Percentiles rank a stretch among this genome's conserved stretches.
phyloP scores from a whole-genome alignment of 2,329 filamentous ascomycete species.

The Penicillium decumbens region DNA sequence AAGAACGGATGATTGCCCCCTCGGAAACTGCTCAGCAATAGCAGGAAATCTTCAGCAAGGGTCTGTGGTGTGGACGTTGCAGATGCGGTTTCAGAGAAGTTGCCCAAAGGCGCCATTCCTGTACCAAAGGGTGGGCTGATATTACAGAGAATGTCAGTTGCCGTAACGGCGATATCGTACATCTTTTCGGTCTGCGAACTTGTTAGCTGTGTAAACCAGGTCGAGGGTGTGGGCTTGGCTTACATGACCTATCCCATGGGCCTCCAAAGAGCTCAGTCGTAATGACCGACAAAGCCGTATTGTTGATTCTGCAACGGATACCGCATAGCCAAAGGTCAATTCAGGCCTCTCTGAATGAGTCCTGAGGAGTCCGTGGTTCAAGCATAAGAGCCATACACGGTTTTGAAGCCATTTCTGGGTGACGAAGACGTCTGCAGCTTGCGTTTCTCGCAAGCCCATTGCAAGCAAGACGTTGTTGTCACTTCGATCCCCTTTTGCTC shows the following conservation, averaged over 20 bases:
- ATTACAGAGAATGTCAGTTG: conserved; percentile 29
- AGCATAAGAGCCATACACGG: conserved; percentile 41
- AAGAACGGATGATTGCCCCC: conserved; percentile 37
- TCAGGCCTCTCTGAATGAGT: conserved; percentile 35
- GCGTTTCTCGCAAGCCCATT: conserved; percentile 35
- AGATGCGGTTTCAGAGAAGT: conserved; percentile 14
- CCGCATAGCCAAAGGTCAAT: conserved; percentile 37
- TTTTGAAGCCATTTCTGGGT: conserved; percentile 45
- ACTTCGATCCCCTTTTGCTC: conserved; percentile 23
- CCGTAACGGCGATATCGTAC: conserved; percentile 36
- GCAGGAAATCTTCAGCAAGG: conserved; percentile 30
- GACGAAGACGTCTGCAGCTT: conserved; percentile 42
- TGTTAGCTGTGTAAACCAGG: not conserved
- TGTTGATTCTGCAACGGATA: conserved; percentile 33
- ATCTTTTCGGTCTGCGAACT: conserved; percentile 36
- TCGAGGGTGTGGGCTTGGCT: conserved; percentile 7
- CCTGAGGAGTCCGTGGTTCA: conserved; percentile 38
- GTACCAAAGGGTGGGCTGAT: conserved; percentile 22
- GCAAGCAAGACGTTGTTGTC: conserved; percentile 22
- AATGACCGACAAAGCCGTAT: conserved; percentile 34
- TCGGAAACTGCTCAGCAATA: conserved; percentile 32
- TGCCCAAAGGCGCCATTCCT: conserved; percentile 12
- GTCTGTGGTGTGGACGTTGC: conserved; percentile 17
- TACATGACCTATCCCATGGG: conserved; percentile 41
- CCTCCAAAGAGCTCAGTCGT: conserved; percentile 39